Percentiles rank a stretch among this genome's conserved stretches.
phyloP scores from a whole-genome alignment of 2,329 filamentous ascomycete species.

The Parastagonospora avenae region DNA sequence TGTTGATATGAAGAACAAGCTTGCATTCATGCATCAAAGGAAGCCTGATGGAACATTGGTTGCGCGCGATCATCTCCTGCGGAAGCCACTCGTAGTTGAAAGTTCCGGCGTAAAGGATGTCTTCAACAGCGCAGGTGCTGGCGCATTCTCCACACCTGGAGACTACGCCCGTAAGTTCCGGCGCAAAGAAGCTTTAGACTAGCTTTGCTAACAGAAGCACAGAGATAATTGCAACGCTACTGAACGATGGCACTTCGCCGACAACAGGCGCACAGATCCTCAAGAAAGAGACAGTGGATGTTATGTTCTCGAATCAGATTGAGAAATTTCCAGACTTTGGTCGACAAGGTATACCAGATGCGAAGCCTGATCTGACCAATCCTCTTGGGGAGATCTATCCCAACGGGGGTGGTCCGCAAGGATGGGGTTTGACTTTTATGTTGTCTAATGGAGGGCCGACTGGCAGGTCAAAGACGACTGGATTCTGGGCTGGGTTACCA shows the following conservation, averaged over 20 bases:
- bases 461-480: slow-evolving; percentile 48
- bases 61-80: slow-evolving; percentile 57
- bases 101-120: slow-evolving; percentile 50
- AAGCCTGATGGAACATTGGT: slow-evolving; percentile 48
- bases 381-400: slow-evolving; percentile 57
- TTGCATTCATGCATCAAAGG: slow-evolving; percentile 63
- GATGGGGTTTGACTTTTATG: slow-evolving; percentile 68
- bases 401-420: slow-evolving; percentile 57
- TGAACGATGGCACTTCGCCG: slow-evolving; percentile 68
- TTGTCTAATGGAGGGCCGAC: slow-evolving; percentile 45
- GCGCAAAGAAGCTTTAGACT: background rate
- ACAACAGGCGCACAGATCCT: slow-evolving; percentile 61
- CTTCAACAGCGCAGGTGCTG: slow-evolving; percentile 66
- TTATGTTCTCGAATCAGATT: slow-evolving; percentile 69
- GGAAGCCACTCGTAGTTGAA: slow-evolving; percentile 53
- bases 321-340: slow-evolving; percentile 58
- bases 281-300: slow-evolving; percentile 61
- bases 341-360: slow-evolving; percentile 50
- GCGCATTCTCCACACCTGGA: slow-evolving; percentile 62
- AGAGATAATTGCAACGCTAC: slow-evolving; percentile 65
- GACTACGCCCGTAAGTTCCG: slow-evolving; percentile 62
- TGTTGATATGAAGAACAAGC: slow-evolving; percentile 58
- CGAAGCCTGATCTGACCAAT: slow-evolving; percentile 59
- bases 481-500: slow-evolving; percentile 63
- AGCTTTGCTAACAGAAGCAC: slow-evolving; percentile 8